Conservation (phyloP, 805 yeast genomes). For the Saccharomycopsis amapae region DNA sequence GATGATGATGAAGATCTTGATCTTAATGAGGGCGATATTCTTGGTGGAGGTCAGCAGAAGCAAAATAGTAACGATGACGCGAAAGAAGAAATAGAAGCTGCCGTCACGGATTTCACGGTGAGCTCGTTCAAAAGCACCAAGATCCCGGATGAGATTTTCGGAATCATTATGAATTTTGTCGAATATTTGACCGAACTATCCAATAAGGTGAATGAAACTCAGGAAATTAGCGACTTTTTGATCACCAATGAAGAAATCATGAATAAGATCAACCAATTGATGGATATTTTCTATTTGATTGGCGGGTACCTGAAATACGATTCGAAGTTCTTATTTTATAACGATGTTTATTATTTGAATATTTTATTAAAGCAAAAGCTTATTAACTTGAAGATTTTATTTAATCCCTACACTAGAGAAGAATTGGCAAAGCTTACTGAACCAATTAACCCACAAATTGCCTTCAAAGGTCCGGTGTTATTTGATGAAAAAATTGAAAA, state of each 20-base stretch:
- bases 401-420: constrained; percentile 1
- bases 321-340: constrained; percentile 20
- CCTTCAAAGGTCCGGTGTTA: constrained; percentile 1
- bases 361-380: constrained; percentile 9
- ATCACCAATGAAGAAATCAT: constrained; percentile 6
- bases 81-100: neutral
- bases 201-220: neutral
- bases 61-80: neutral
- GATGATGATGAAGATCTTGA: constrained; percentile 11
- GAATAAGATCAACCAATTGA: constrained; percentile 10
- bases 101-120: neutral
- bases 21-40: neutral
- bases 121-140: constrained; percentile 11
- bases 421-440: neutral
- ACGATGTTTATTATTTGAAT: constrained; percentile 20
- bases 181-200: constrained; percentile 6
- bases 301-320: constrained; percentile 22
- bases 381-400: constrained; percentile 1
- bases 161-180: constrained; percentile 9
- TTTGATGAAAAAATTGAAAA: constrained; percentile 17
- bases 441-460: neutral
- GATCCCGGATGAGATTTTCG: constrained; percentile 17
- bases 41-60: too few species aligned
- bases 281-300: constrained; percentile 18
- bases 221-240: too few species aligned